A percentile compares a stretch with the other conserved stretches of the same genome.
Conservation (phyloP, 176 grass and related monocot species). For the Musa acuminata region DNA sequence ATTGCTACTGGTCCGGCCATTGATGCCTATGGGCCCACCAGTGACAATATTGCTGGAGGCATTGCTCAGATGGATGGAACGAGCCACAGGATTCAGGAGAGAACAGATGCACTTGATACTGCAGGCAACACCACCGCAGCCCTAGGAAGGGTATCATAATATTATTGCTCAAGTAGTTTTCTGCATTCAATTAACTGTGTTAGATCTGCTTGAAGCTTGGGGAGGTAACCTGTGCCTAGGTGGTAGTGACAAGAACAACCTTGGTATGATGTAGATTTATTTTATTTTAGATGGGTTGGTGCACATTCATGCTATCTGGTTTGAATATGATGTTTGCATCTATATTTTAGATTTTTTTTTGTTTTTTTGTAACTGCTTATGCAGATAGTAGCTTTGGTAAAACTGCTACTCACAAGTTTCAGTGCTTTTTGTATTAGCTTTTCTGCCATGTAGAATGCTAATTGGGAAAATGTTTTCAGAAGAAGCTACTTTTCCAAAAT, state of each 20-base stretch:
- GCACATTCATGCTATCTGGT: no score
- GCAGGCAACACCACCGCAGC: constrained; percentile 42
- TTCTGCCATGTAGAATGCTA: no score
- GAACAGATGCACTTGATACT: constrained; percentile 41
- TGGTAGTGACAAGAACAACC: no score
- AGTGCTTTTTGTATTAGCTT: no score
- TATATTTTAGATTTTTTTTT: no score
- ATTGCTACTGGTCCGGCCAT: constrained; percentile 34
- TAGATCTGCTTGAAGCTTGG: not conserved
- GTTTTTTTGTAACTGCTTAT: not conserved
- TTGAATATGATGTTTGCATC: no score
- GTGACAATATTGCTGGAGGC: constrained; percentile 37
- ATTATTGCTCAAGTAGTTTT: not conserved
- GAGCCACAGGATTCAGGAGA: constrained; percentile 40
- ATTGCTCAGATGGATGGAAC: constrained; percentile 50
- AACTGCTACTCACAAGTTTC: no score
- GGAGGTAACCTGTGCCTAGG: not conserved
- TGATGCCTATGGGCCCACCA: constrained; percentile 42
- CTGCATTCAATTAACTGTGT: not conserved
- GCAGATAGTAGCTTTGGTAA: not conserved
- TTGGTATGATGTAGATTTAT: no score
- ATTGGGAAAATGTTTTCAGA: no score
- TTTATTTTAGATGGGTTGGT: no score
- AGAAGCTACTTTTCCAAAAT: no score
- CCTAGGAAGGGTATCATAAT: constrained; percentile 33